Evolutionary conservation across 495 filamentous ascomycete genomes (phyloP), one percentile per base, ranked within the genome.

Genomic region (Amorphotheca resinae): DNA sequence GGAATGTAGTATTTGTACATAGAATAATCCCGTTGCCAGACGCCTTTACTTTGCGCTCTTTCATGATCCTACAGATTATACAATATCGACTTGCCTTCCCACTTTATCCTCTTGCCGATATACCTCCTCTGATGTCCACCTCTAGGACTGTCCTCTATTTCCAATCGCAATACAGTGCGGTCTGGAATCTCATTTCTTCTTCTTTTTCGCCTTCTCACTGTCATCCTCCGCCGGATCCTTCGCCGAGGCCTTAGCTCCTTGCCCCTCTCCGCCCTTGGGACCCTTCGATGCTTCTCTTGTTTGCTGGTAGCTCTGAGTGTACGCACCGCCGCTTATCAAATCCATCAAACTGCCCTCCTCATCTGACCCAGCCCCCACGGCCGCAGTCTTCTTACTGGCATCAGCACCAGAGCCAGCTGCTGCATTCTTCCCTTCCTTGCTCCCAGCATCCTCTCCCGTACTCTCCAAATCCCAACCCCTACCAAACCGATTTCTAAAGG

Each of bases 401-500:
- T 52, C 51, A 32, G 42, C 51, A 22, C 16, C 16, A 7, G 12
- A 35, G 4, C 7, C 16, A 4, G 16, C 12, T 5, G 14, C 40
- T 42, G 11, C 32, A n/a, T 20, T 21, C 42, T 17, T 31, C 22
- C 32, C 12, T 21, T 31, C 26, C 35, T 11, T 41, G 34, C 17
- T 50, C 60, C 22, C 33, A 11, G 25, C 46, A 38, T 33, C 51
- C 44, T 26, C 52, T 22, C 38, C 46, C 9, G 23, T 43, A 12
- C 32, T 50, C 34, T 49, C 58, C 44, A 45, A 53, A 69, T 96
- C 91, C 70, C 78, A 98, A 17, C 76, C 76, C 17, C 84, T 64
- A 20, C 91, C 91, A 68, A 86, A 98, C 44, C 78, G 72, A 46
- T 71, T 70, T 40, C 91, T 68, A 69, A 98, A 98, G 26, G 84